These are phyloP conservation scores for Xylaria multiplex DNA, from an alignment of 2,329 filamentous ascomycete species.

Conservation along the genomic window DNA sequence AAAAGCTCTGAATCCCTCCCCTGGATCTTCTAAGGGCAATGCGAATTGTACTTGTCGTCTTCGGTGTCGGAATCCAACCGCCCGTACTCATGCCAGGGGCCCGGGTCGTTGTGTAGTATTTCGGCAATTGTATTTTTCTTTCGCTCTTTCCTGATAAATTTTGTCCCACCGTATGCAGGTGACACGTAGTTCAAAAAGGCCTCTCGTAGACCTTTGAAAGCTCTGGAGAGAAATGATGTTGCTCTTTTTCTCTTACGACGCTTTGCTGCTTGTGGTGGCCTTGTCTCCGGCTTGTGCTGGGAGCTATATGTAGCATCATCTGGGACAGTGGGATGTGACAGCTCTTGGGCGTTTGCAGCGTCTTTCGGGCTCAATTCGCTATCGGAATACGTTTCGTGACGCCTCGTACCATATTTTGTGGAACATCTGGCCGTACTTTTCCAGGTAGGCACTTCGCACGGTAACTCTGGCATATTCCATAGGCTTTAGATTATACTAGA, in stretches of 20 bases:
- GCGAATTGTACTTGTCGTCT: not conserved
- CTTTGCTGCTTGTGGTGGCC: not conserved
- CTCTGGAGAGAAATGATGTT: not conserved
- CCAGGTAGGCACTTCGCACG: not conserved
- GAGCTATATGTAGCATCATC: not conserved
- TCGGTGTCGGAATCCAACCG: constrained; percentile 21
- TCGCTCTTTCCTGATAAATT: not conserved
- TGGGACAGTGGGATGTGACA: not conserved
- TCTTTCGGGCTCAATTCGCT: not conserved
- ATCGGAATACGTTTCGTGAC: not conserved
- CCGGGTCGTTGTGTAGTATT: not conserved
- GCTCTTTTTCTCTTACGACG: constrained; percentile 1
- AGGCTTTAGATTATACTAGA: not conserved
- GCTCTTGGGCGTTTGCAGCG: not conserved
- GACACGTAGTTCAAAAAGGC: constrained; percentile 1
- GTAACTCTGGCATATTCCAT: too few relatives aligned
- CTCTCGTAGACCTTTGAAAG: constrained; percentile 1
- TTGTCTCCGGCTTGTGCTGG: not conserved
- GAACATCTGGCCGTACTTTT: not conserved
- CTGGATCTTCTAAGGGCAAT: not conserved
- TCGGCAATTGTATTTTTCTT: not conserved
- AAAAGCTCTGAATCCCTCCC: not conserved
- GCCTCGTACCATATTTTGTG: not conserved
- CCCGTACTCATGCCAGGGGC: constrained; percentile 24
- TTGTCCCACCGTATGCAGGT: constrained; percentile 5